phyloP scores from a whole-genome alignment of 1,139 yeast species.

The Cylindricascospora bacillispora region DNA sequence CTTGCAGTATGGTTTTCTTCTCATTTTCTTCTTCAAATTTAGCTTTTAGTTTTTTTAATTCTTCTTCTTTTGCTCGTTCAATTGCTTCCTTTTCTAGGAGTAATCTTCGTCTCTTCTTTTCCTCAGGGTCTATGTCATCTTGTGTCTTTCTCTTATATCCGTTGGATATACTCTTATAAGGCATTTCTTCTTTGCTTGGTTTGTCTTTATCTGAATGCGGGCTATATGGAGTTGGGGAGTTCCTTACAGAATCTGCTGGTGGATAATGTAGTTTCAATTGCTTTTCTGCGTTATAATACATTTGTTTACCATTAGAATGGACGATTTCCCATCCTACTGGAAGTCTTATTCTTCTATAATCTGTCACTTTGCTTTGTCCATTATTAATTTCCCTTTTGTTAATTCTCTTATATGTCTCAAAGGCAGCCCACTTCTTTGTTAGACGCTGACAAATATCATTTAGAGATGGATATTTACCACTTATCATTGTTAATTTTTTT shows the following conservation, averaged over 20 bases:
- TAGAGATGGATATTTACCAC: slow-evolving; percentile 27
- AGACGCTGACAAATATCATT: slow-evolving; percentile 32
- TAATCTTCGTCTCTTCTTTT: slow-evolving; percentile 13
- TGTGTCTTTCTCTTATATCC: neutral
- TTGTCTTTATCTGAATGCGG: slow-evolving; percentile 1
- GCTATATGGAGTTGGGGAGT: slow-evolving; percentile 2
- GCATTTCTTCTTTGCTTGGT: too few relatives aligned
- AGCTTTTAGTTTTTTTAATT: slow-evolving; percentile 16
- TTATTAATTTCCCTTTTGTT: slow-evolving; percentile 18
- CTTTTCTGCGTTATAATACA: slow-evolving; percentile 23
- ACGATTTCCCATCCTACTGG: slow-evolving; percentile 26
- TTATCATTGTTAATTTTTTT: slow-evolving; percentile 40
- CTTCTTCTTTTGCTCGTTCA: slow-evolving; percentile 21
- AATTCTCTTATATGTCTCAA: slow-evolving; percentile 76
- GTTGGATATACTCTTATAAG: neutral
- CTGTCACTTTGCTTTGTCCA: slow-evolving; percentile 11
- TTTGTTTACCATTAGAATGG: slow-evolving; percentile 23
- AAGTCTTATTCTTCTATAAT: slow-evolving; percentile 22
- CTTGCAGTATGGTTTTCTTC: slow-evolving; percentile 23
- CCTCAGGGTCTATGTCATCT: slow-evolving; percentile 13
- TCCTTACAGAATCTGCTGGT: slow-evolving; percentile 15
- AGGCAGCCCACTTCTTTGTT: slow-evolving; percentile 55
- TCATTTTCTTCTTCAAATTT: slow-evolving; percentile 18
- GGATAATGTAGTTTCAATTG: slow-evolving; percentile 20
- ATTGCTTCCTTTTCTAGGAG: slow-evolving; percentile 16